A percentile compares a stretch with the other conserved stretches of the same genome.
These are phyloP conservation scores for Liquidambar formosana DNA, from an alignment of 164 flowering plant genomes.

Conservation along the genomic window DNA sequence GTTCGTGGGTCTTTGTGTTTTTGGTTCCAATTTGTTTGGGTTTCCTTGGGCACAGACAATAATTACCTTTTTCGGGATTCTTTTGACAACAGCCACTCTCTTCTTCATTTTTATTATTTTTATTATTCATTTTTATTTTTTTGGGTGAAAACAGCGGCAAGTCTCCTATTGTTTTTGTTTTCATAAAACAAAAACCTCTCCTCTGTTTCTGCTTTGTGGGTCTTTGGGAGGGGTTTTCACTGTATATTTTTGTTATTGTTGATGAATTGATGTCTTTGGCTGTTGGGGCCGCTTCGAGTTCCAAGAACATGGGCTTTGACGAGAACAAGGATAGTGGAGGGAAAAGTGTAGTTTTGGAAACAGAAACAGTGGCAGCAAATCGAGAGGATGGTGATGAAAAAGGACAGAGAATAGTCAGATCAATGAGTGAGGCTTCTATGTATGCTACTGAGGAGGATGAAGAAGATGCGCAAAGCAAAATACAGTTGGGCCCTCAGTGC, in stretches of 20 bases:
- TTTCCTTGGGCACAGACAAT: neutral
- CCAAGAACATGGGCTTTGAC: slow-evolving; percentile 44
- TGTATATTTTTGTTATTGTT: slow-evolving; percentile 1
- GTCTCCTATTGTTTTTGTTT: too few relatives aligned
- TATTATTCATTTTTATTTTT: too few relatives aligned
- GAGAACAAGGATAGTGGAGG: slow-evolving; percentile 24
- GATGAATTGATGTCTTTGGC: slow-evolving; percentile 36
- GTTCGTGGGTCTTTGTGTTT: neutral
- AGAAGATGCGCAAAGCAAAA: slow-evolving; percentile 38
- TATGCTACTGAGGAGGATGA: slow-evolving; percentile 42
- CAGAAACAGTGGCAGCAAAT: neutral
- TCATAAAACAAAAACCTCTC: neutral
- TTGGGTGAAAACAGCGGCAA: too few relatives aligned
- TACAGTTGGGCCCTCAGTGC: slow-evolving; percentile 46
- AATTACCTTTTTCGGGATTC: neutral
- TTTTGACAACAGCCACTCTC: too few relatives aligned
- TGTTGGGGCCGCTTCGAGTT: slow-evolving; percentile 37
- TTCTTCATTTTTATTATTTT: too few relatives aligned
- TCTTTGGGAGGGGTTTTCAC: neutral
- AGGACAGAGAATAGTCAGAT: slow-evolving; percentile 24
- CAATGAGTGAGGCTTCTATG: slow-evolving; percentile 45
- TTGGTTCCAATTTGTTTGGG: neutral
- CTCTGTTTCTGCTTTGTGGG: neutral
- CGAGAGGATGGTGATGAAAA: slow-evolving; percentile 17
- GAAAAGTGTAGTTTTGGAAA: slow-evolving; percentile 4